Base-by-base conservation (phyloP, 2,329 filamentous ascomycete species). In the Metarhizium sp. region DNA sequence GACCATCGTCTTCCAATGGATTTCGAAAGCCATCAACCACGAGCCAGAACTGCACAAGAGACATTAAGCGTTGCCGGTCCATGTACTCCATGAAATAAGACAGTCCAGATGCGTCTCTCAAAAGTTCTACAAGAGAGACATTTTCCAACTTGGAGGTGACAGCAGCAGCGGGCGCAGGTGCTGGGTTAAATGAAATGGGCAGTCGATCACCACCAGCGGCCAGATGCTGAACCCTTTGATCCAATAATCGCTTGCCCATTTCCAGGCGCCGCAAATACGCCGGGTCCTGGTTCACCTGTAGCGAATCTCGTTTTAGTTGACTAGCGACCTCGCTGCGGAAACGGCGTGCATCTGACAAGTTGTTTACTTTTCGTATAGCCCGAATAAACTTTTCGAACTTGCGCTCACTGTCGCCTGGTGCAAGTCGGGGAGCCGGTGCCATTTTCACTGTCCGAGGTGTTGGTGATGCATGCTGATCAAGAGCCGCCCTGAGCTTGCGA, bases 81-180 rank as follows among this genome's bases (percentile, higher is more conserved):
- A 99, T 99, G 66, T 91, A 97, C 68, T 99, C 94, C 94, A 99
- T 99, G 73, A 99, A 97, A 68, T 96, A 99, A 2, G 94, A 97
- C 8, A 99, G 77, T 0, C 90, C 92, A 1, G 92, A 88, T 2
- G 94, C 83, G 69, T 95, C 91, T 61, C 92, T 87, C 56, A 99
- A 78, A n/a, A 99, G 78, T 60, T 97, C 91, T 13, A 86, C 82
- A 2, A 97, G 76, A 1, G 88, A 85, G 7, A 87, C 86, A 62
- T 88, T 87, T 60, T 91, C 86, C 43, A 92, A 75, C 48, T 79
- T 80, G 2, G 87, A 87, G n/a, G 79, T 72, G 14, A 69, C 68
- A 2, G 60, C 62, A 29, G 63, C 62, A 29, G 63, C 56, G 52
- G 69, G 63, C 2, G 59, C 50, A 5, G 64, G 58, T 7, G 62